A percentile compares a stretch with the other conserved stretches of the same genome.
phyloP scores from a whole-genome alignment of 2,329 filamentous ascomycete species.

The Phialophora verrucosa region DNA sequence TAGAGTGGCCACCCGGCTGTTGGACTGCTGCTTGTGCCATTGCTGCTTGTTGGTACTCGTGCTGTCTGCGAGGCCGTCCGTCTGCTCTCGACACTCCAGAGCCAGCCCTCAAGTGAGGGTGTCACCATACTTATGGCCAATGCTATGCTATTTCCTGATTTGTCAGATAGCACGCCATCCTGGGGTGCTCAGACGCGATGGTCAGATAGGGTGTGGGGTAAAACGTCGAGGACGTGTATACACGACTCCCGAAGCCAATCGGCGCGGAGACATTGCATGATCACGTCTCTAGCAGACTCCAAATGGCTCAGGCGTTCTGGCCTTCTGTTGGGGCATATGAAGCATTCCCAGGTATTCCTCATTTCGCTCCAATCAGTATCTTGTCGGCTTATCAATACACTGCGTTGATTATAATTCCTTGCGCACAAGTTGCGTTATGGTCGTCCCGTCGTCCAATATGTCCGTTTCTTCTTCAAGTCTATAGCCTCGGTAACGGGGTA shows the following conservation, averaged over 20 bases:
- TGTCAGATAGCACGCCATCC: conserved; percentile 40
- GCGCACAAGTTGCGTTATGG: conserved; percentile 63
- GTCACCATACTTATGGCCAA: conserved; percentile 31
- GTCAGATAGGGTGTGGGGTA: conserved; percentile 33
- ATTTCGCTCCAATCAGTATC: conserved; percentile 15
- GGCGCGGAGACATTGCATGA: conserved; percentile 16
- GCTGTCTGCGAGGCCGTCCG: not conserved
- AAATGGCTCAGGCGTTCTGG: conserved; percentile 10
- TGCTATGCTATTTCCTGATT: conserved; percentile 31
- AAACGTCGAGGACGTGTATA: conserved; percentile 17
- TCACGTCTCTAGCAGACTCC: conserved; percentile 23
- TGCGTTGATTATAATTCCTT: conserved; percentile 35
- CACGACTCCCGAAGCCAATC: conserved; percentile 26
- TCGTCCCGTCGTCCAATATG: conserved; percentile 69
- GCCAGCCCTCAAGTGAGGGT: conserved; percentile 4
- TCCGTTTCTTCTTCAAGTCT: conserved; percentile 66
- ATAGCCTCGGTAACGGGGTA: conserved; percentile 67
- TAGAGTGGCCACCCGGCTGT: conserved; percentile 37
- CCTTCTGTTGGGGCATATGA: conserved; percentile 14
- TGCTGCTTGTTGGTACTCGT: conserved; percentile 18
- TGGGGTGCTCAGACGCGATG: conserved; percentile 28
- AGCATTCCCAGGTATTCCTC: conserved; percentile 9
- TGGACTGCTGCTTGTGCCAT: conserved; percentile 41
- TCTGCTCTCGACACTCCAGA: conserved; percentile 8
- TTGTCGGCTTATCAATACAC: conserved; percentile 36